These are phyloP conservation scores for Mucor plumbeus DNA, from an alignment of 371 early-diverging fungal species.

Conservation along the genomic window DNA sequence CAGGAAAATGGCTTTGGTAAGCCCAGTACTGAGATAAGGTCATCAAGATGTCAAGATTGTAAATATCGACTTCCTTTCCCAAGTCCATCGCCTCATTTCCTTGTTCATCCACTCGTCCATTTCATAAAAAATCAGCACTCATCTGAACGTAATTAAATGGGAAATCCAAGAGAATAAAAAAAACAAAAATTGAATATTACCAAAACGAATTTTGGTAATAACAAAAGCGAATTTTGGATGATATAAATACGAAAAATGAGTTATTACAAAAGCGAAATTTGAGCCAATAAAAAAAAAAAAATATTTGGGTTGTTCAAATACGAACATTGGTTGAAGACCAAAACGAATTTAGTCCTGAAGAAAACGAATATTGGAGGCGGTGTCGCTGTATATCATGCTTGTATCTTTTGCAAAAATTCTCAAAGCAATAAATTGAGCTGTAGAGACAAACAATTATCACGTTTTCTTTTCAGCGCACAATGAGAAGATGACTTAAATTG, in stretches of 20 bases:
- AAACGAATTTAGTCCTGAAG: too few species aligned
- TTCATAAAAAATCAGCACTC: too few species aligned
- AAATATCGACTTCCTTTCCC: constrained; percentile 19
- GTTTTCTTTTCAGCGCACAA: not conserved
- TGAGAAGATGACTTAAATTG: not conserved
- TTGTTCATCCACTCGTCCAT: constrained; percentile 15
- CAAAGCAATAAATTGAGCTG: not conserved
- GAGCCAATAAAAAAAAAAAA: too few species aligned
- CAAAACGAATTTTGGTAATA: constrained; percentile 11
- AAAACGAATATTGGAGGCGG: too few species aligned
- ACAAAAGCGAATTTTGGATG: constrained; percentile 4
- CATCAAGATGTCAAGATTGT: constrained; percentile 15
- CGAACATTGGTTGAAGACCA: too few species aligned
- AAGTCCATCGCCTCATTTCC: constrained; percentile 11
- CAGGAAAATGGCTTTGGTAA: constrained; percentile 12
- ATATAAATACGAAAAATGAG: not conserved
- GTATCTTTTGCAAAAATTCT: not conserved
- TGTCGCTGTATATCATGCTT: not conserved
- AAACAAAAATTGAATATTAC: too few species aligned
- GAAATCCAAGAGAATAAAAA: too few species aligned
- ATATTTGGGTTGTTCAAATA: too few species aligned
- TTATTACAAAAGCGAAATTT: not conserved
- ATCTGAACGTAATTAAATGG: too few species aligned
- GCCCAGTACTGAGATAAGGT: constrained; percentile 6
- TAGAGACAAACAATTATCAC: not conserved